phyloP scores from a whole-genome alignment of 2,329 filamentous ascomycete genomes.

The Epichloe bromicola region DNA sequence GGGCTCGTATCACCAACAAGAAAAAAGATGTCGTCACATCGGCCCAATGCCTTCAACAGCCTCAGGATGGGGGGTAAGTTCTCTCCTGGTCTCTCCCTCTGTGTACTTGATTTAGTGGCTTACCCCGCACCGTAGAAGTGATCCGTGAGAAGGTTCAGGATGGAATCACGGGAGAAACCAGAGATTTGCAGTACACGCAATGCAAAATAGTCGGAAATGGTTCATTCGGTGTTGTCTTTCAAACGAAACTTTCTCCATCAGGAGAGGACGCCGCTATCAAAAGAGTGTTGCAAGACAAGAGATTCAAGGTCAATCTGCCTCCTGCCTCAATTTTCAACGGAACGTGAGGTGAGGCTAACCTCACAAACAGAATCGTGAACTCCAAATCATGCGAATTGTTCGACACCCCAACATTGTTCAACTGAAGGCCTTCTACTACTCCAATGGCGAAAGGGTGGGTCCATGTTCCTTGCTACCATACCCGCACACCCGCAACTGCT shows the following conservation, averaged over 20 bases:
- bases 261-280: conserved; percentile 99
- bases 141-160: conserved; percentile 98
- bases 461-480: neutral
- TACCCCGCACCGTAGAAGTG: conserved; percentile 52
- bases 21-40: conserved; percentile 67
- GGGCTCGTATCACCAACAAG: conserved; percentile 12
- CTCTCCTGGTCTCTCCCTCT: conserved; percentile 5
- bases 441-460: conserved; percentile 88
- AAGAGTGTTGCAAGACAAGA: conserved; percentile 95
- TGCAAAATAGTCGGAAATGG: conserved; percentile 99
- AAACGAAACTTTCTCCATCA: conserved; percentile 95
- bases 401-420: conserved; percentile 98
- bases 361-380: conserved; percentile 70
- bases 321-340: neutral
- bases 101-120: conserved; percentile 10
- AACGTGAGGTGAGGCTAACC: neutral
- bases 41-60: conserved; percentile 74
- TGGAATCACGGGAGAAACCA: conserved; percentile 89
- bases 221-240: conserved; percentile 96
- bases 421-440: conserved; percentile 98
- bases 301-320: conserved; percentile 69
- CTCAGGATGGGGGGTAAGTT: conserved; percentile 92
- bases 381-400: conserved; percentile 99
- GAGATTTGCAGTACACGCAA: conserved; percentile 95
- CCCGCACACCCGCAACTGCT: neutral